phyloP scores from a whole-genome alignment of 257 asterid species.

The Ilex aquifolium region DNA sequence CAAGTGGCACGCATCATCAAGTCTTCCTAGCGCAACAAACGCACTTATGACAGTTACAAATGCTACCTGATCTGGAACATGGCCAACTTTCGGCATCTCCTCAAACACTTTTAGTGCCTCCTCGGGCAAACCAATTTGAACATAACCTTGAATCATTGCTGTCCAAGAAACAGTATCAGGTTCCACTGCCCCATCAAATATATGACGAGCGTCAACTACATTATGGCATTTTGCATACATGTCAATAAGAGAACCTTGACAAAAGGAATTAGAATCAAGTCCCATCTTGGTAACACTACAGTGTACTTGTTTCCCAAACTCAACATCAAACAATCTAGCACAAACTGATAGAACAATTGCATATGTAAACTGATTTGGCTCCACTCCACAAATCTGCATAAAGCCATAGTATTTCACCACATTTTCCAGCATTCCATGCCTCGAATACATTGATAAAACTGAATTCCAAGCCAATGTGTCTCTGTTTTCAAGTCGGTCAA shows the following conservation, averaged over 20 bases:
- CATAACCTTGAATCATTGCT: slow-evolving; percentile 67
- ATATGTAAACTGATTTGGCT: slow-evolving; percentile 64
- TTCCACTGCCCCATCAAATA: slow-evolving; percentile 45
- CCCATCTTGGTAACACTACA: slow-evolving; percentile 46
- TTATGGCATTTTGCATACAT: slow-evolving; percentile 78
- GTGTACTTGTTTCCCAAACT: slow-evolving; percentile 61
- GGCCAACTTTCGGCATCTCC: slow-evolving; percentile 52
- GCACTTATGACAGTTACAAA: slow-evolving; percentile 62
- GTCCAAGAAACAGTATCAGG: slow-evolving; percentile 84
- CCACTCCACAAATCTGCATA: slow-evolving; percentile 52
- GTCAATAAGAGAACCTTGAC: slow-evolving; percentile 72
- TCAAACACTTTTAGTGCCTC: slow-evolving; percentile 59
- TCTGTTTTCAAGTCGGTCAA: slow-evolving; percentile 39
- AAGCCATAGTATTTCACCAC: slow-evolving; percentile 38
- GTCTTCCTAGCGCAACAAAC: slow-evolving; percentile 53
- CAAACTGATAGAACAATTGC: slow-evolving; percentile 73
- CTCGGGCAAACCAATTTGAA: slow-evolving; percentile 49
- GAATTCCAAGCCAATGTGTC: slow-evolving; percentile 83
- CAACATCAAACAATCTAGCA: slow-evolving; percentile 45
- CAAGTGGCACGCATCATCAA: slow-evolving; percentile 52
- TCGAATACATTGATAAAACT: slow-evolving; percentile 60
- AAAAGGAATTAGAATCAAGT: slow-evolving; percentile 44
- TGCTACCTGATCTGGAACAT: slow-evolving; percentile 61
- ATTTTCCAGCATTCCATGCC: slow-evolving; percentile 34
- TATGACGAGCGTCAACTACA: slow-evolving; percentile 48